Base-by-base conservation (phyloP, 2,329 filamentous ascomycete species). In the Aspergillus sergii region DNA sequence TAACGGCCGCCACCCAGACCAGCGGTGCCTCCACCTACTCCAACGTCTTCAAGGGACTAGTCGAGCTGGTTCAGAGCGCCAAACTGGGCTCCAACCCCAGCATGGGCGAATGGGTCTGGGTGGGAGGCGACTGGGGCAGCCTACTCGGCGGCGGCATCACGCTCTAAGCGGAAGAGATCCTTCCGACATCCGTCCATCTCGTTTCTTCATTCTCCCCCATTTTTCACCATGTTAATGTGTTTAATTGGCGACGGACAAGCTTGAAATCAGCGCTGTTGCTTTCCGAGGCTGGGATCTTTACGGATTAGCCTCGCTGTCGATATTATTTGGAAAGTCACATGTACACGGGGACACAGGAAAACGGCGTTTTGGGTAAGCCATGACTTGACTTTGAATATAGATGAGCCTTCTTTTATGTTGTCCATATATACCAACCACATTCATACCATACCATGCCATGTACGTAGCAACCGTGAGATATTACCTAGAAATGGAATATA, bases 91-190 rank as follows among this genome's bases (percentile, higher is more conserved):
- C 76, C 9, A 76, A 70, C 26, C 77, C 79, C 6, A 75, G 72
- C 21, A 71, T 79, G 67, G 79, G 76, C 9, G 78, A 80, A 51
- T 81, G 79, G 79, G 72, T 81, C 61, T 81, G 79, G 78, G 79
- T 73, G 48, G 78, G 78, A 34, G 79, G 79, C 21, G 73, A 78
- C 53, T 81, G 79, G 79, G 75, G 73, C 7, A 73, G 69, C 58
- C 63, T 79, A 39, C 70, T 78, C 23, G 78, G 78, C 23, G 79
- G 79, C 12, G 79, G 79, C 1, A 74, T 81, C 56, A 70, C 74
- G 41, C 58, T 78, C 39, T 77, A 68, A 66, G 58, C 21, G 23
- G 36, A 28, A 16, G 12, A 16, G 39, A 28, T 32, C 19, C 14
- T 26, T 58, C 30, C 56, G 39, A 26, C 30, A 45, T 58, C 39